A percentile compares a stretch with the other conserved stretches of the same genome.
These are phyloP conservation scores for Talaromyces trachyspermus DNA, from an alignment of 495 filamentous ascomycete species.

Conservation along the genomic window DNA sequence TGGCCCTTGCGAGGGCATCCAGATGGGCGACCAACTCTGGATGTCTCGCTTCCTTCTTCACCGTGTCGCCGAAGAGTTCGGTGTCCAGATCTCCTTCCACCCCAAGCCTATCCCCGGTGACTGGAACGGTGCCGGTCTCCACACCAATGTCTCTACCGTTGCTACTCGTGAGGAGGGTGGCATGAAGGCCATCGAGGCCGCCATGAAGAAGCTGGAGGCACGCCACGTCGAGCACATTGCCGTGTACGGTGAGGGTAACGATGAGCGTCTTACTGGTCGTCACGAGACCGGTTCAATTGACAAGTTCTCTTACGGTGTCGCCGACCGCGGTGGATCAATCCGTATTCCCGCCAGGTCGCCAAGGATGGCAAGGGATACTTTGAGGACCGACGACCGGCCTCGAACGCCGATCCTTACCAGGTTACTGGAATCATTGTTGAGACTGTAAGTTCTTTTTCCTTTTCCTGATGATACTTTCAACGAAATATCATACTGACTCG, in stretches of 20 bases:
- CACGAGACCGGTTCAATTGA: constrained; percentile 96
- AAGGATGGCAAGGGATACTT: constrained; percentile 98
- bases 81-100: constrained; percentile 89
- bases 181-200: constrained; percentile 84
- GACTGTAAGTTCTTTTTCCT: constrained; percentile 37
- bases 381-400: constrained; percentile 91
- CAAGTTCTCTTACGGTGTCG: constrained; percentile 89
- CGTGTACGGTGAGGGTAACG: constrained; percentile 96
- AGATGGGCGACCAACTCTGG: constrained; percentile 97
- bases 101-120: constrained; percentile 98
- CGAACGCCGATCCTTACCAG: constrained; percentile 94
- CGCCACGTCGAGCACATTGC: constrained; percentile 93
- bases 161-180: constrained; percentile 85
- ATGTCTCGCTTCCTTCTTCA: constrained; percentile 92
- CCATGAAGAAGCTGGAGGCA: constrained; percentile 80
- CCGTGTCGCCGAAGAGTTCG: constrained; percentile 95
- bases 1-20: constrained; percentile 86
- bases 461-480: neutral
- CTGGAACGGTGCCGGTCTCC: constrained; percentile 99
- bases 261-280: constrained; percentile 79
- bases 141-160: constrained; percentile 88
- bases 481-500: constrained; percentile 7
- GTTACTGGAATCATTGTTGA: constrained; percentile 90
- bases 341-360: constrained; percentile 87
- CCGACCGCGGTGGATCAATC: constrained; percentile 89